Base-by-base conservation (phyloP, 1,284 basidiomycete genomes). In the Prillingera fragicola region DNA sequence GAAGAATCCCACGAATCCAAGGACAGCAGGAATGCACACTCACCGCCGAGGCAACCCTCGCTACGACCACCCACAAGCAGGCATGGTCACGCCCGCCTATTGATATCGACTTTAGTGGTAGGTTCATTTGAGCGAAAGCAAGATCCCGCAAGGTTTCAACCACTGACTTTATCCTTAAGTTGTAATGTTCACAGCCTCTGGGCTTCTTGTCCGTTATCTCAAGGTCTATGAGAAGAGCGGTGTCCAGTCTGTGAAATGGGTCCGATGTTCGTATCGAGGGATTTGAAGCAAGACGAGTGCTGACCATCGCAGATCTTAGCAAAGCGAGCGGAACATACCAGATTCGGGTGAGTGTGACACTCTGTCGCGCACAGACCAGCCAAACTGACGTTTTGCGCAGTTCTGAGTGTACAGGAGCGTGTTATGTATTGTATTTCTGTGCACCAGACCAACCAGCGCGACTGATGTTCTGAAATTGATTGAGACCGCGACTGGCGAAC, bases 81-180 rank as follows among this genome's bases (percentile, higher is more conserved):
- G 82, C 91, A 2, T 98, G 95, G 95, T 89, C 89, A 9, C 78
- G 94, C 38, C 94, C 95, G 9, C 95, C 95, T 6, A 97, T 98
- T 62, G 88, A 95, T 60, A 82, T 98, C 49, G 92, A 98, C 71
- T 98, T 99, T 73, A 71, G 68, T 22, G 70, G 70, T 69, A 21
- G 38, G 63, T 46, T 15, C 3, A 12, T 37, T 15, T 32, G 10
- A n/a, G n/a, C n/a, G n/a, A n/a, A n/a, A n/a, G n/a, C n/a, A n/a
- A n/a, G 4, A n/a, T 17, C 14, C 19, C 37, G 10, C 10, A 31
- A 3, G 22, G 5, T 21, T 10, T 13, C 5, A 6, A 9, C 2
- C 1, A 9, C 13, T 1, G 12, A n/a, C 19, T 15, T 26, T 42
- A 14, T 38, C 34, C 10, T 27, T 82, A 91, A 73, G 94, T 99